phyloP scores from a whole-genome alignment of 352 stramenopile genomes.

The Phytophthora boehmeriae region DNA sequence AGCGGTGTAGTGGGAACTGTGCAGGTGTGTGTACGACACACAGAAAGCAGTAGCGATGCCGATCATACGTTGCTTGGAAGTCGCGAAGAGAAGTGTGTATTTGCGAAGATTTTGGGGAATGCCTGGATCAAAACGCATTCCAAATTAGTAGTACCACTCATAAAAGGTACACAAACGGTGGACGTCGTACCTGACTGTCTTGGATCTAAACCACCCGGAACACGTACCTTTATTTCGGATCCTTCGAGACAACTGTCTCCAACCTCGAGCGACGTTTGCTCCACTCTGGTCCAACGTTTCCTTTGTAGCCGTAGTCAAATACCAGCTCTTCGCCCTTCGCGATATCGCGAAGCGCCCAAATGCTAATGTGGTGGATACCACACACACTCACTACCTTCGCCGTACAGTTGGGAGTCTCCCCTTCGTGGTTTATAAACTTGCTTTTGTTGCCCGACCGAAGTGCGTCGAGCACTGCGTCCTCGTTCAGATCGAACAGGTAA shows the following conservation, averaged over 20 bases:
- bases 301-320: slow-evolving; percentile 72
- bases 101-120: slow-evolving; percentile 2
- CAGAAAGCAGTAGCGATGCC: neutral
- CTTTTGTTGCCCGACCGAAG: slow-evolving; percentile 92
- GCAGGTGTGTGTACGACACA: too few relatives aligned
- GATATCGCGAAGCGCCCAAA: slow-evolving; percentile 89
- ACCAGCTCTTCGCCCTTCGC: slow-evolving; percentile 63
- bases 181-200: neutral
- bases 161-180: neutral
- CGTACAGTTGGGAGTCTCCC: slow-evolving; percentile 69
- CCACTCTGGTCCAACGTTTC: slow-evolving; percentile 61
- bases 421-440: slow-evolving; percentile 87
- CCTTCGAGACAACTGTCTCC: slow-evolving; percentile 1
- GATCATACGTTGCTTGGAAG: neutral
- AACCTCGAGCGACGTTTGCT: slow-evolving; percentile 31
- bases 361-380: slow-evolving; percentile 89
- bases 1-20: too few relatives aligned
- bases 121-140: neutral
- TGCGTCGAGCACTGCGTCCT: slow-evolving; percentile 89
- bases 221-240: slow-evolving; percentile 18
- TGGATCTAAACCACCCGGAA: neutral
- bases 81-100: slow-evolving; percentile 4
- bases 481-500: slow-evolving; percentile 93
- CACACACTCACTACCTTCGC: slow-evolving; percentile 80
- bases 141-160: slow-evolving; percentile 1